Evolutionary conservation across 345 rosid species (phyloP), one percentile per base, ranked within the genome.

Genomic region (Corchorus olitorius): DNA sequence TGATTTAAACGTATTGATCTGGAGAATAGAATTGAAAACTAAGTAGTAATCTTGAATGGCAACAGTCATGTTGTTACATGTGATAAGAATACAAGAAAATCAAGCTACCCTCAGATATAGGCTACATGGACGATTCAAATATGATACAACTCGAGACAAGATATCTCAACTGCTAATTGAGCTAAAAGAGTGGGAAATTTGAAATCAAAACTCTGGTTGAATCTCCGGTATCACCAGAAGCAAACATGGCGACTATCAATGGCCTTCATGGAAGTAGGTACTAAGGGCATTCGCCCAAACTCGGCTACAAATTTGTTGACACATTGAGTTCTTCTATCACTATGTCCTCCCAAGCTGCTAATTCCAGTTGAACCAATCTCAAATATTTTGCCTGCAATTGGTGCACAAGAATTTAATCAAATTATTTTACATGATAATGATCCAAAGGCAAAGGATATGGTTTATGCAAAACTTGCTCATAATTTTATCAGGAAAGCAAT

Each of bases 321-420:
- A 66, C 99, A 93, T 34, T 64, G 76, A 0, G 89, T 85, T 85
- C 99, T 89, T 85, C 70, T 93, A 70, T 93, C 97, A 34, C 54
- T 84, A 74, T 96, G 99, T 69, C 94, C 97, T 81, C 98, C 98
- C 89, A 93, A 46, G 84, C 91, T 91, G 85, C 99, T 96, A 73
- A 96, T 96, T 72, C 99, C 97, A 9, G 94, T 92, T 34, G 98
- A 93, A 78, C 99, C 99, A 56, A 92, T 91, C 90, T 95, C 99
- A 62, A 81, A 88, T 85, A 95, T 92, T 76, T 90, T 95, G 60
- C 99, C 99, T 95, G 74, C 75, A 80, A 45, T 50, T 20, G 35
- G 56, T 68, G 60, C 17, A 58, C 33, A 56, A 65, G 58, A 72
- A 14, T 22, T 2, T 20, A 8, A 0, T 50, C 34, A 19, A 55